These are phyloP conservation scores for Pichia sp. DNA, from an alignment of 1,139 yeast species.

Conservation along the genomic window DNA sequence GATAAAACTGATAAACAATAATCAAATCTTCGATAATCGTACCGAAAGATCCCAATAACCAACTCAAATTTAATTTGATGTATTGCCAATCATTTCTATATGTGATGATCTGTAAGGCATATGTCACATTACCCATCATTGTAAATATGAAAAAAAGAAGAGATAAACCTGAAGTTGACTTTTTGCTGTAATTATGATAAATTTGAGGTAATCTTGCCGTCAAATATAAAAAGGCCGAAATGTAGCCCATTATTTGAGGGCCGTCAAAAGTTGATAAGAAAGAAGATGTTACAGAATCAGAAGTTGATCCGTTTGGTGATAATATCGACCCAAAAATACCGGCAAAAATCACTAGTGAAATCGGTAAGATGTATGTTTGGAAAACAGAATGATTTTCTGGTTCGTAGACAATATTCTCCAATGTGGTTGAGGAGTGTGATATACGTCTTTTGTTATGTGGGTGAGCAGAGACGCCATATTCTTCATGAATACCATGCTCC, in stretches of 20 bases:
- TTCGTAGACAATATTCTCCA: constrained; percentile 24
- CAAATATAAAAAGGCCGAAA: constrained; percentile 60
- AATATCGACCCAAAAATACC: constrained; percentile 56
- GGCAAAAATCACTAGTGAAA: constrained; percentile 57
- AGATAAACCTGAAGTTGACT: constrained; percentile 69
- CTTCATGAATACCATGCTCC: constrained; percentile 9
- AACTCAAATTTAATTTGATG: constrained; percentile 54
- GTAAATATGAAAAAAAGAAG: constrained; percentile 69
- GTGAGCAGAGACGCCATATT: constrained; percentile 1
- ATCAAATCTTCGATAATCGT: constrained; percentile 60
- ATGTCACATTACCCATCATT: constrained; percentile 67
- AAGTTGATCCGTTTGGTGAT: constrained; percentile 28
- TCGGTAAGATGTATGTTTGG: constrained; percentile 48
- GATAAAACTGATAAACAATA: constrained; percentile 58
- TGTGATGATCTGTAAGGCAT: constrained; percentile 65
- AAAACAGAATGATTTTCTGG: constrained; percentile 35
- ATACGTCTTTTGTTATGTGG: neutral
- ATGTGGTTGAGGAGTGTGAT: constrained; percentile 13
- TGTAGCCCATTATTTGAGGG: constrained; percentile 65
- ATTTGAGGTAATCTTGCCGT: constrained; percentile 81
- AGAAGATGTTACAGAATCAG: neutral
- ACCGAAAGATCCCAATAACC: constrained; percentile 71
- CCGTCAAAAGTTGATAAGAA: constrained; percentile 29
- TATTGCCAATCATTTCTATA: constrained; percentile 56
- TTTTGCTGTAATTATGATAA: constrained; percentile 56